Evolutionary conservation across 2,329 filamentous ascomycete species (phyloP).

Genomic region (Stylonectria norvegica): DNA sequence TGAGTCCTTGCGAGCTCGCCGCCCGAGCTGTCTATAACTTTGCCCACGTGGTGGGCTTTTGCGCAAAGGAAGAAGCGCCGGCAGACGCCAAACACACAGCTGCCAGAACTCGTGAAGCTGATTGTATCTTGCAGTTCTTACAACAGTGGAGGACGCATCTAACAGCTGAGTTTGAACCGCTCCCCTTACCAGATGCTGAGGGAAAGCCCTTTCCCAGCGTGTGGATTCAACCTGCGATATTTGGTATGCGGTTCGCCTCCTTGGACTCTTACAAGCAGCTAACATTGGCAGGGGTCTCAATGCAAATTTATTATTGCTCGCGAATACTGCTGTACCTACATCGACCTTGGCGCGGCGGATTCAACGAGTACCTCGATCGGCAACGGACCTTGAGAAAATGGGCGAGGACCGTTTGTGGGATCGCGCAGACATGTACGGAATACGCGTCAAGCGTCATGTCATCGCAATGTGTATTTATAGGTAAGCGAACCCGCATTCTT

Average conservation of each 20-base stretch:
- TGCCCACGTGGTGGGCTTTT: conserved; percentile 56
- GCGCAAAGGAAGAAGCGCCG: conserved; percentile 15
- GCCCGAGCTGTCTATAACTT: conserved; percentile 52
- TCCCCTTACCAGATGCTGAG: neutral
- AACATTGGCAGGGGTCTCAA: conserved; percentile 36
- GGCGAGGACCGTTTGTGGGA: conserved; percentile 39
- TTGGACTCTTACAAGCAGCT: conserved; percentile 7
- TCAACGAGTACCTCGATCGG: conserved; percentile 42
- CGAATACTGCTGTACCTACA: conserved; percentile 43
- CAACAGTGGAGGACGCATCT: neutral
- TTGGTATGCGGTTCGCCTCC: neutral
- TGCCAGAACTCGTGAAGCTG: neutral
- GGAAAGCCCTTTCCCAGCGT: neutral
- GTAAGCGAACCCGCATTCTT: conserved; percentile 29
- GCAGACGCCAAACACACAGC: neutral
- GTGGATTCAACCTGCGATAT: neutral
- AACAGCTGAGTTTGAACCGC: neutral
- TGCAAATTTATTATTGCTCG: conserved; percentile 52
- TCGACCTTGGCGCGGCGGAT: conserved; percentile 15
- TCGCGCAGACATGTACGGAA: conserved; percentile 41
- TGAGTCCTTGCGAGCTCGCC: conserved; percentile 52
- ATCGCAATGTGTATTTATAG: conserved; percentile 40
- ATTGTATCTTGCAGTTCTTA: neutral
- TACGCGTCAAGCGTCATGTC: conserved; percentile 38
- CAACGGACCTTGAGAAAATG: conserved; percentile 17